These are phyloP conservation scores for Geosmithia flava DNA, from an alignment of 2,329 filamentous ascomycete species.

Conservation along the genomic window DNA sequence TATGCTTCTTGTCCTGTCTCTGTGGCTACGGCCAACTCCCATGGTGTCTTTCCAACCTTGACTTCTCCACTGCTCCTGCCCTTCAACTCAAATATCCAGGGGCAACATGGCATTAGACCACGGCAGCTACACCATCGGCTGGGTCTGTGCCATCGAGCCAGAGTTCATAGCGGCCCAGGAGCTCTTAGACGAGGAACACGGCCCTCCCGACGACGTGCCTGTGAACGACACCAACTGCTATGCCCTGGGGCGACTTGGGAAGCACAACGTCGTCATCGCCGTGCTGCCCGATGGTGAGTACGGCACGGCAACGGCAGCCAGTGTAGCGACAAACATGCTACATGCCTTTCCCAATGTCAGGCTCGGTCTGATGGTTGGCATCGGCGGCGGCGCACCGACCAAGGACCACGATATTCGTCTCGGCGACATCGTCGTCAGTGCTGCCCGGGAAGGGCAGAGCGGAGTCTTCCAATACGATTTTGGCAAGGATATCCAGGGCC, in stretches of 20 bases:
- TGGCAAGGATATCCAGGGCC: conserved; percentile 3
- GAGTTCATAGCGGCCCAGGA: conserved; percentile 23
- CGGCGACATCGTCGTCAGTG: conserved; percentile 9
- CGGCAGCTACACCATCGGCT: conserved; percentile 23
- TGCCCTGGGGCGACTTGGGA: neutral
- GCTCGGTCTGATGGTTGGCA: conserved; percentile 18
- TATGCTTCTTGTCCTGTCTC: too few relatives aligned
- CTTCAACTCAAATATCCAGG: too few relatives aligned
- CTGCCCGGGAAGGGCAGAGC: neutral
- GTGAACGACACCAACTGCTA: neutral
- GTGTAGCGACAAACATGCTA: conserved; percentile 12
- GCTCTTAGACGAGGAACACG: conserved; percentile 25
- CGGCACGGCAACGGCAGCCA: conserved; percentile 12
- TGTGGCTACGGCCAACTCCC: too few relatives aligned
- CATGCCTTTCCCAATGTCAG: conserved; percentile 15
- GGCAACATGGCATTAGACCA: too few relatives aligned
- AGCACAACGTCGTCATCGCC: conserved; percentile 21
- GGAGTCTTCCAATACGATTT: neutral
- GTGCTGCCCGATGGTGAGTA: conserved; percentile 11
- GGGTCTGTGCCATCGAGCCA: conserved; percentile 25
- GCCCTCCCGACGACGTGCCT: neutral
- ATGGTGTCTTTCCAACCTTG: too few relatives aligned
- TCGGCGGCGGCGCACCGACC: conserved; percentile 19
- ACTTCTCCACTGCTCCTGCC: too few relatives aligned
- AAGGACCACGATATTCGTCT: conserved; percentile 14